Evolutionary conservation across 176 grass and related monocot species (phyloP).

Genomic region (Avena sativa): DNA sequence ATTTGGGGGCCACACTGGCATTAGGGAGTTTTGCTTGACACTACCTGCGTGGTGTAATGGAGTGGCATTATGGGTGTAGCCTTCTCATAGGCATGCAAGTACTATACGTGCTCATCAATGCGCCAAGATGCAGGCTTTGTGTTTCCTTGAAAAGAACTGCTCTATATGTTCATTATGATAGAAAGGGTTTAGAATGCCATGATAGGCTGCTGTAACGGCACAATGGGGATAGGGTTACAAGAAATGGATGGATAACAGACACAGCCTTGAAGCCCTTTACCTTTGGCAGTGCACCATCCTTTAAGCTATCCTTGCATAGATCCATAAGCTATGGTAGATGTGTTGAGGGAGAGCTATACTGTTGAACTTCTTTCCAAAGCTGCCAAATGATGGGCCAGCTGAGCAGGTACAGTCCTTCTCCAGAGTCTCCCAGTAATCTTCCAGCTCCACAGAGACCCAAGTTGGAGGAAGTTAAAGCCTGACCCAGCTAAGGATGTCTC

Average conservation of each 20-base stretch:
- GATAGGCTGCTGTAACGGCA: neutral
- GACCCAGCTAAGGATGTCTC: neutral
- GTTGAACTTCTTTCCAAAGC: neutral
- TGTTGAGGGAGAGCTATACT: neutral
- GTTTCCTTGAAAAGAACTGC: neutral
- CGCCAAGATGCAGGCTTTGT: neutral
- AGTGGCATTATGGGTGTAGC: neutral
- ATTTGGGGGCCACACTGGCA: neutral
- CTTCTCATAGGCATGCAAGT: constrained; percentile 2
- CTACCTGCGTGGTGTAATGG: neutral
- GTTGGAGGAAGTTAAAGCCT: neutral
- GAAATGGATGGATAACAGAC: neutral
- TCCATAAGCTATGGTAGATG: too few species aligned
- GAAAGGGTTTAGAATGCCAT: neutral
- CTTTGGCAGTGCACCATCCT: neutral
- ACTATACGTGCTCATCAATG: neutral
- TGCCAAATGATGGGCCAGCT: neutral
- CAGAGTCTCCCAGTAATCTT: neutral
- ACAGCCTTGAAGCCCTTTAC: neutral
- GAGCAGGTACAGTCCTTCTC: neutral
- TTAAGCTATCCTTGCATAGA: neutral
- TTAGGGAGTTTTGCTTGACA: neutral
- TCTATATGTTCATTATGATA: neutral
- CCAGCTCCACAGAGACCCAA: neutral
- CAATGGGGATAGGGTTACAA: neutral